Conservation (phyloP, 164 flowering plant species). For the Berberis vulgaris region DNA sequence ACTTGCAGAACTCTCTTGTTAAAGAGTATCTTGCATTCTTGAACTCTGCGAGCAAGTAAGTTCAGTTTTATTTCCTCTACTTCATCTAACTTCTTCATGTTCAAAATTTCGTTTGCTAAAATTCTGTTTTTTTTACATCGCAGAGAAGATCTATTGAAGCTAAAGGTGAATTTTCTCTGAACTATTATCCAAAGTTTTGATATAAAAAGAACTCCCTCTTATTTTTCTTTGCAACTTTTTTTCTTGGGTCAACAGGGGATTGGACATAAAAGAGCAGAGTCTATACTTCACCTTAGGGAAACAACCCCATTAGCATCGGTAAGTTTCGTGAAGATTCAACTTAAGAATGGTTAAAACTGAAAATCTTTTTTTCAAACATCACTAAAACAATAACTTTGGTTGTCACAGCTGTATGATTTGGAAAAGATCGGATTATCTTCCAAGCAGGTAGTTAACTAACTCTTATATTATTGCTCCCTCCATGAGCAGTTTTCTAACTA, state of each 20-base stretch:
- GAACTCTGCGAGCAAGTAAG: conserved; percentile 76
- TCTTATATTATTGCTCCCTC: background rate
- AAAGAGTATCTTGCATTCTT: conserved; percentile 71
- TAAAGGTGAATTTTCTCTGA: conserved; percentile 42
- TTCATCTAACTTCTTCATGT: background rate
- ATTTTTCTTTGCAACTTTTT: background rate
- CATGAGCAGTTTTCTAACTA: background rate
- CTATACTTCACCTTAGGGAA: conserved; percentile 69
- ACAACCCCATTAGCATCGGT: conserved; percentile 69
- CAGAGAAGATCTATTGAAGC: conserved; percentile 68
- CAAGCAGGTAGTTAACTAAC: conserved; percentile 54
- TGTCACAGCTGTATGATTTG: conserved; percentile 68
- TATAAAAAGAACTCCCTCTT: background rate
- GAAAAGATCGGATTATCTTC: conserved; percentile 84
- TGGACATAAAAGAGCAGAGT: conserved; percentile 66
- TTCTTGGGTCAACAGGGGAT: conserved; percentile 49
- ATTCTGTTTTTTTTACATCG: conserved; percentile 5
- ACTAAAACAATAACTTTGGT: conserved; percentile 5
- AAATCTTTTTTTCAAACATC: background rate
- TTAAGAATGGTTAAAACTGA: background rate
- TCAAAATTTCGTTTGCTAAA: background rate
- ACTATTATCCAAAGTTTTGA: background rate
- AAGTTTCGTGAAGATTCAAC: conserved; percentile 10
- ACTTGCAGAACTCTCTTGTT: conserved; percentile 48
- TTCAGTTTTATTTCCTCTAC: background rate